phyloP scores from a whole-genome alignment of 2,329 filamentous ascomycete species.

The Cytospora mali region DNA sequence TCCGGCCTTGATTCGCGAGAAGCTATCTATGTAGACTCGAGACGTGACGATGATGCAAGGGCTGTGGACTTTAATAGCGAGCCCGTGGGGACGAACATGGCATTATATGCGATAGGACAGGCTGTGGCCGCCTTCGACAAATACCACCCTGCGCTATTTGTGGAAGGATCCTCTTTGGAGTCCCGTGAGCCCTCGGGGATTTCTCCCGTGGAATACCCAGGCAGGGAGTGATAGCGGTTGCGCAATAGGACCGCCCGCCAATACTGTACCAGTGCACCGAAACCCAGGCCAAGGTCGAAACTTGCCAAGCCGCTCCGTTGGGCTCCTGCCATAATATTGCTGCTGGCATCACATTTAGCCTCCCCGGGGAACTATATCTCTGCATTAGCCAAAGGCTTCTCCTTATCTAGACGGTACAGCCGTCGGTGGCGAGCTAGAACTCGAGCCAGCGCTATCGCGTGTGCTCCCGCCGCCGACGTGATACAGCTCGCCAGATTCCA shows the following conservation, averaged over 20 bases:
- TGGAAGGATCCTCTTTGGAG: neutral
- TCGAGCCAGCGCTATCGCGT: conserved; percentile 4
- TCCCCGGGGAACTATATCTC: neutral
- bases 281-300: neutral
- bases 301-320: neutral
- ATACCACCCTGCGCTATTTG: neutral
- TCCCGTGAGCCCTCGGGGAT: neutral
- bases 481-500: conserved; percentile 13
- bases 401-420: conserved; percentile 8
- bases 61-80: neutral
- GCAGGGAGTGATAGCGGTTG: neutral
- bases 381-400: neutral
- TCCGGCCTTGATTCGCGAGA: neutral
- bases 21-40: neutral
- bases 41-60: neutral
- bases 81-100: neutral
- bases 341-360: neutral
- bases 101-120: neutral
- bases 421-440: neutral
- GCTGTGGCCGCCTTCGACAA: neutral
- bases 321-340: neutral
- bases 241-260: neutral
- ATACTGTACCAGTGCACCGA: neutral
- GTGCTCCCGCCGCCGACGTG: conserved; percentile 15
- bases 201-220: neutral